Percentiles rank a stretch among this genome's conserved stretches.
These are phyloP conservation scores for Globisporangium parvum DNA, from an alignment of 352 stramenopile species.

Conservation along the genomic window DNA sequence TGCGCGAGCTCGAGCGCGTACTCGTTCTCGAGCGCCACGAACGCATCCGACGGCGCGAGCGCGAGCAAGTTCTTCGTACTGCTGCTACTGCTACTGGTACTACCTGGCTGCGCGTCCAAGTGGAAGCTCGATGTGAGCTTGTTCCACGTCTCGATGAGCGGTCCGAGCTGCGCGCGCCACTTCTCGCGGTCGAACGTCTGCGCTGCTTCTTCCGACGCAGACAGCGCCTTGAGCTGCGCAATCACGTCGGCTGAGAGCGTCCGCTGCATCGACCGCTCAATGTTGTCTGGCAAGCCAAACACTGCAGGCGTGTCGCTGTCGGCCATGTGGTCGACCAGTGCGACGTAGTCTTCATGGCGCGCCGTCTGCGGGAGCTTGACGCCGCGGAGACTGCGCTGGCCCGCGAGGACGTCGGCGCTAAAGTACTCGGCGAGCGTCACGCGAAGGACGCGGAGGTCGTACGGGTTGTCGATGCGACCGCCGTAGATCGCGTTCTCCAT, in stretches of 20 bases:
- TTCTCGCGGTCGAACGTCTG: conserved; percentile 90
- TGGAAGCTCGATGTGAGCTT: conserved; percentile 70
- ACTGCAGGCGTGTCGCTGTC: conserved; percentile 73
- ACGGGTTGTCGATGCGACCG: conserved; percentile 91
- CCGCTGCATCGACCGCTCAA: conserved; percentile 92
- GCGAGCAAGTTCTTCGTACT: conserved; percentile 30
- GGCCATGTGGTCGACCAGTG: conserved; percentile 67
- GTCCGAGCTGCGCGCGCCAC: conserved; percentile 84
- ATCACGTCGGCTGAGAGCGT: conserved; percentile 81
- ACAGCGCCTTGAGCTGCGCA: conserved; percentile 81
- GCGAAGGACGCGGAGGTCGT: conserved; percentile 88
- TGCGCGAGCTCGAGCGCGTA: conserved; percentile 65
- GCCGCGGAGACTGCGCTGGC: conserved; percentile 54
- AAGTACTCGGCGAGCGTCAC: conserved; percentile 89
- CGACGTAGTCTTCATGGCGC: conserved; percentile 58
- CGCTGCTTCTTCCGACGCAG: conserved; percentile 42
- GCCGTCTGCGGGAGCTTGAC: conserved; percentile 68
- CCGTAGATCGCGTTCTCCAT: conserved; percentile 97
- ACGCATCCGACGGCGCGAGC: conserved; percentile 81
- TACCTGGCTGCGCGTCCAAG: conserved; percentile 21
- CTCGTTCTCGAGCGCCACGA: conserved; percentile 89
- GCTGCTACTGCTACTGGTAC: background rate
- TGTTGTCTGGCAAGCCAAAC: conserved; percentile 93
- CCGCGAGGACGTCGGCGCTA: conserved; percentile 61
- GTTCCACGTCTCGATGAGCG: conserved; percentile 88